Evolutionary conservation across 1,284 basidiomycete genomes (phyloP).

Genomic region (Takashimella tepidaria): DNA sequence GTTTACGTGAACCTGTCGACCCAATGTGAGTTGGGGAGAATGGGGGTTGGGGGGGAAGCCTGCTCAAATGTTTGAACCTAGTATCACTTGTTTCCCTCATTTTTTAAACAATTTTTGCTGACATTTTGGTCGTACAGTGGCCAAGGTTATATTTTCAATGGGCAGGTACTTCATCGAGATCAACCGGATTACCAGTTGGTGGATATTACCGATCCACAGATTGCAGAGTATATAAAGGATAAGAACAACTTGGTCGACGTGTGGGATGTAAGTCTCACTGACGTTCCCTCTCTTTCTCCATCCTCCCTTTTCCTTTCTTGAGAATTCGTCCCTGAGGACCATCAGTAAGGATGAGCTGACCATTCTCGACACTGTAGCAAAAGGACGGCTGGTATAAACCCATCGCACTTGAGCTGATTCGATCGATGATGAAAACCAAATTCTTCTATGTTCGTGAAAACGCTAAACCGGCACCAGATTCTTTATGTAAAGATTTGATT

Average conservation of each 20-base stretch:
- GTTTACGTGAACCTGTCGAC: conserved; percentile 32
- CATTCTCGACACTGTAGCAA: no score
- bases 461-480: neutral
- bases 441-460: neutral
- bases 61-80: no score
- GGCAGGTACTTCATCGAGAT: conserved; percentile 67
- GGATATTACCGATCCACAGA: conserved; percentile 79
- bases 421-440: neutral
- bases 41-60: no score
- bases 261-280: conserved; percentile 63
- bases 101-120: no score
- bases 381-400: neutral
- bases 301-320: no score
- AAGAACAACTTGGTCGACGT: conserved; percentile 56
- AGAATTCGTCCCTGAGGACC: no score
- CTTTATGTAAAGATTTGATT: neutral
- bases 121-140: conserved; percentile 48
- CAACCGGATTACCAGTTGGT: conserved; percentile 88
- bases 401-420: neutral
- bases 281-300: no score
- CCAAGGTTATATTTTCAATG: conserved; percentile 75
- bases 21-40: conserved; percentile 20
- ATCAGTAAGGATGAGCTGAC: no score
- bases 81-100: no score
- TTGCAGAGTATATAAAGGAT: conserved; percentile 71